Percentiles rank a stretch among this genome's conserved stretches.
Conservation (phyloP, 768 basidiomycete species). For the Kwoniella heveanensis region DNA sequence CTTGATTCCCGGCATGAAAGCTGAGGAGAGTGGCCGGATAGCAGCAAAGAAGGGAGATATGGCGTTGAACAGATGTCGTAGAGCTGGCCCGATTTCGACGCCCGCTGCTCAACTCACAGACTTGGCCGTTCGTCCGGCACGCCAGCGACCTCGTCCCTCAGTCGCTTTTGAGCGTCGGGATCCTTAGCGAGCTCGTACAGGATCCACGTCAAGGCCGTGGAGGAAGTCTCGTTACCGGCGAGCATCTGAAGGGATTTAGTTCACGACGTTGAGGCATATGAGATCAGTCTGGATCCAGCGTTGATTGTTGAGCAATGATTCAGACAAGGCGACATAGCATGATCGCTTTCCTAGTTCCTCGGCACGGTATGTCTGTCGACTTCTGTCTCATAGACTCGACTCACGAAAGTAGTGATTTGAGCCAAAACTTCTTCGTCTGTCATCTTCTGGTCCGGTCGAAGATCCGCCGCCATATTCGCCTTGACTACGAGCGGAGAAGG, state of each 20-base stretch:
- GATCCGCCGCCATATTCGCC: constrained; percentile 69
- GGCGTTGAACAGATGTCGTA: no score
- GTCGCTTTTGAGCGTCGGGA: constrained; percentile 67
- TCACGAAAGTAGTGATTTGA: constrained; percentile 47
- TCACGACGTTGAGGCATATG: no score
- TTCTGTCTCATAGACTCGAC: no score
- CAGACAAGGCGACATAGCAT: no score
- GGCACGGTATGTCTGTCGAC: no score
- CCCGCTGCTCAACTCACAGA: constrained; percentile 43
- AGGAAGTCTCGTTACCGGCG: constrained; percentile 78
- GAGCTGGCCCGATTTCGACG: no score
- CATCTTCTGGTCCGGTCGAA: constrained; percentile 65
- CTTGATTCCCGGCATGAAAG: no score
- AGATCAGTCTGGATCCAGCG: no score
- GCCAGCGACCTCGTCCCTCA: constrained; percentile 68
- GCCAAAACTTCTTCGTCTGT: constrained; percentile 70
- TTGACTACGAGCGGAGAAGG: constrained; percentile 63
- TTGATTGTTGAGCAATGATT: no score
- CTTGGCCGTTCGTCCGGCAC: constrained; percentile 55
- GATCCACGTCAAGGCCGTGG: constrained; percentile 81
- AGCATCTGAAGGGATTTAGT: constrained; percentile 44
- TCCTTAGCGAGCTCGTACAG: constrained; percentile 72
- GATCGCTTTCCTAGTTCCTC: no score
- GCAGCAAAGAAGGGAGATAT: not conserved
- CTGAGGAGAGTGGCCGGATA: no score